These are phyloP conservation scores for Heritiera littoralis DNA, from an alignment of 345 rosid genomes.

Conservation along the genomic window DNA sequence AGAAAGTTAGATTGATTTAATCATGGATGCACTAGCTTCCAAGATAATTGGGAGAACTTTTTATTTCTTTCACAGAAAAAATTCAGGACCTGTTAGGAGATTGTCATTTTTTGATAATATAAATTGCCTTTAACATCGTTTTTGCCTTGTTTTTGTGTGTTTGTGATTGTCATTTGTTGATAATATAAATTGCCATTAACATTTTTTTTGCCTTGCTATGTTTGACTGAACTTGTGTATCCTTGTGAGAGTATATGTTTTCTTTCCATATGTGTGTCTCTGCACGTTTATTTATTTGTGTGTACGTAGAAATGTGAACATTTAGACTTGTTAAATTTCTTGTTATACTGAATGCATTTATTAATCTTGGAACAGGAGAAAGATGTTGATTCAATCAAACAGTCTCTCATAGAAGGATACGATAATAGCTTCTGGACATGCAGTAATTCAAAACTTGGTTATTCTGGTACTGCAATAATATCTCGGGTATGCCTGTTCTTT, in stretches of 20 bases:
- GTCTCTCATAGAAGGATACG: slow-evolving; percentile 66
- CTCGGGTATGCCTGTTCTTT: slow-evolving; percentile 60
- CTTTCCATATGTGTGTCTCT: not conserved
- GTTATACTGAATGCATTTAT: slow-evolving; percentile 1
- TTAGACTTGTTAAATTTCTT: not conserved
- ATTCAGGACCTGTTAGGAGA: not conserved
- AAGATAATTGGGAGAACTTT: not conserved
- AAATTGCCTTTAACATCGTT: not conserved
- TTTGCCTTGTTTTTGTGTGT: not conserved
- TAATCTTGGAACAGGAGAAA: slow-evolving; percentile 59
- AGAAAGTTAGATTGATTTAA: not conserved
- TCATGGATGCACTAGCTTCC: slow-evolving; percentile 1
- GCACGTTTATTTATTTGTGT: not conserved
- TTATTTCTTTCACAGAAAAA: not conserved
- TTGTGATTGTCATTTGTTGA: not conserved
- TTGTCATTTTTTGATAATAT: not conserved
- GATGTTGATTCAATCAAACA: slow-evolving; percentile 75
- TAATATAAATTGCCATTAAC: not conserved
- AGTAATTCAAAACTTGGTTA: slow-evolving; percentile 90
- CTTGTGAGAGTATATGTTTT: not conserved
- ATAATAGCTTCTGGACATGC: slow-evolving; percentile 89
- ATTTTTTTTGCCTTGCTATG: not conserved
- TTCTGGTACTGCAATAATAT: slow-evolving; percentile 92
- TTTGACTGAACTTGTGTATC: not conserved
- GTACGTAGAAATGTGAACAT: not conserved